phyloP scores from a whole-genome alignment of 1,284 basidiomycete species.

The Microbotryum lychnidis-dioicae region DNA sequence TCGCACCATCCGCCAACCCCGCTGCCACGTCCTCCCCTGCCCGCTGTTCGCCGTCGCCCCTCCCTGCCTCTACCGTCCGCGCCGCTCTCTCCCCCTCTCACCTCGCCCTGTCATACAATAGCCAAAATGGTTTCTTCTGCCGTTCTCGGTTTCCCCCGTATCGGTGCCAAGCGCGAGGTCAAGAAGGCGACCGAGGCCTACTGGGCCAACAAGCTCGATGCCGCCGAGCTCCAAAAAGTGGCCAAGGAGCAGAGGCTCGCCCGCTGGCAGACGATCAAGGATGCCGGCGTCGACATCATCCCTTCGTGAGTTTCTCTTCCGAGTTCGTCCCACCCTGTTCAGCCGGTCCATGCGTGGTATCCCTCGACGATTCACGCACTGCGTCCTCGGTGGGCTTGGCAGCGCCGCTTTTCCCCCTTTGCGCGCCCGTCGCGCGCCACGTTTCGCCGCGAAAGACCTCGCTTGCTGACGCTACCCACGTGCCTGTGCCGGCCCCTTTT shows the following conservation, averaged over 20 bases:
- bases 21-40: too few relatives aligned
- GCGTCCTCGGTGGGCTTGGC: slow-evolving; percentile 10
- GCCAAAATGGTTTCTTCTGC: slow-evolving; percentile 51
- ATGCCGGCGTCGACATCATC: slow-evolving; percentile 79
- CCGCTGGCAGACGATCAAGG: slow-evolving; percentile 84
- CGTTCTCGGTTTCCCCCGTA: slow-evolving; percentile 94
- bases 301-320: slow-evolving; percentile 59
- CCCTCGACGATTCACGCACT: not conserved
- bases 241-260: slow-evolving; percentile 83
- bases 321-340: not conserved
- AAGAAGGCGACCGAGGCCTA: slow-evolving; percentile 96
- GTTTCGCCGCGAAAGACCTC: not conserved
- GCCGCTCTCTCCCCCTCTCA: not conserved
- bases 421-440: not conserved
- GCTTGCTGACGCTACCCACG: too few relatives aligned
- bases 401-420: not conserved
- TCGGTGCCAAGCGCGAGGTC: slow-evolving; percentile 71
- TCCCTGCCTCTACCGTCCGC: too few relatives aligned
- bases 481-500: too few relatives aligned
- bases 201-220: slow-evolving; percentile 89
- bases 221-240: slow-evolving; percentile 79
- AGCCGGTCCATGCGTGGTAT: not conserved
- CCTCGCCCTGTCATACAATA: not conserved
- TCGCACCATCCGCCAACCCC: too few relatives aligned
- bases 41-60: too few relatives aligned